Percentiles rank a stretch among this genome's conserved stretches.
phyloP scores from a whole-genome alignment of 2,329 filamentous ascomycete species.

The Diaporthe aspalathi region DNA sequence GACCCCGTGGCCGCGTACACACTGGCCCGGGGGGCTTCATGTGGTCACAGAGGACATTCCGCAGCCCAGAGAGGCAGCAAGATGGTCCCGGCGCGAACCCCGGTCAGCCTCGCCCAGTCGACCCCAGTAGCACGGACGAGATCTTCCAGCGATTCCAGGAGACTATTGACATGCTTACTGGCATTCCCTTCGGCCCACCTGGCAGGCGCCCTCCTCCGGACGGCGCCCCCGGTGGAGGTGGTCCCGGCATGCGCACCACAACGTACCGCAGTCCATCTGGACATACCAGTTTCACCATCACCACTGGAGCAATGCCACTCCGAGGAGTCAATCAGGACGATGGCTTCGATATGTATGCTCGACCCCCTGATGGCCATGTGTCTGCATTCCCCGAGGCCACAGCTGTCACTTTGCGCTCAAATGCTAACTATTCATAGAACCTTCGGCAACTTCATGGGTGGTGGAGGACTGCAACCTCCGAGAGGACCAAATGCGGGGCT shows the following conservation, averaged over 20 bases:
- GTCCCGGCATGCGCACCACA: constrained; percentile 25
- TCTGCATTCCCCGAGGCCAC: constrained; percentile 36
- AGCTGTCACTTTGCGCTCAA: constrained; percentile 37
- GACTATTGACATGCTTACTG: constrained; percentile 54
- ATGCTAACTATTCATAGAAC: constrained; percentile 56
- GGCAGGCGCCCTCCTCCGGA: constrained; percentile 26
- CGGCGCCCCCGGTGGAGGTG: not conserved
- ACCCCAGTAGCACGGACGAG: constrained; percentile 49
- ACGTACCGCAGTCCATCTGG: constrained; percentile 31
- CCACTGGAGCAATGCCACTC: constrained; percentile 32
- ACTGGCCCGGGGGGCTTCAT: constrained; percentile 55
- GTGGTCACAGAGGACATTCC: constrained; percentile 51
- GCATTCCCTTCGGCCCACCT: constrained; percentile 47
- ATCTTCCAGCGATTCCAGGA: constrained; percentile 54
- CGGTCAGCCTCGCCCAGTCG: constrained; percentile 29
- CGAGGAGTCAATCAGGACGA: constrained; percentile 56
- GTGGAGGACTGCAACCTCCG: constrained; percentile 44
- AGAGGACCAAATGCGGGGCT: constrained; percentile 46
- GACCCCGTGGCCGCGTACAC: constrained; percentile 41
- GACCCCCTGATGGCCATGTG: constrained; percentile 27
- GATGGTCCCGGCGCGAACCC: constrained; percentile 12
- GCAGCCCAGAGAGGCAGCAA: constrained; percentile 23
- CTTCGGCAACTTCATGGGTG: constrained; percentile 58
- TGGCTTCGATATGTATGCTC: constrained; percentile 62
- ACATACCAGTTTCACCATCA: constrained; percentile 37